Base-by-base conservation (phyloP, 805 yeast genomes). In the Candida khao-thaluensis region DNA sequence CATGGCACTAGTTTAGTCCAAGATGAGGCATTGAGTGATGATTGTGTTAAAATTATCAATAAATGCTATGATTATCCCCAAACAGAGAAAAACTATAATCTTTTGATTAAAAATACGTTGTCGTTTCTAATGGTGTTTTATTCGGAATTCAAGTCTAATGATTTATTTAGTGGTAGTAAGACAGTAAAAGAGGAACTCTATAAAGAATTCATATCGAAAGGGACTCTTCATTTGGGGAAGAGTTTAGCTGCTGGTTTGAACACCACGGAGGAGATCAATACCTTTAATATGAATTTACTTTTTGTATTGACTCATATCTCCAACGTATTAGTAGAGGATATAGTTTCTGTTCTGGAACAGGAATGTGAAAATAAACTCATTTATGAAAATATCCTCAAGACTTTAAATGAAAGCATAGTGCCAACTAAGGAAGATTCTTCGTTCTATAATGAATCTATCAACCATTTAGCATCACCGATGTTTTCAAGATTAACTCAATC, bases 1-100 rank as follows among this genome's bases (percentile, higher is more conserved):
- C 28, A 37, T 35, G 46, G 49, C 4, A 17, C 33, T 5, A 25
- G 31, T 27, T 37, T 42, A 32, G 40, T 45, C 1, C 40, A 42
- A 18, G 49, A 45, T 22, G 49, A 45, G 35, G 35, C 23, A 22
- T 43, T 41, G 26, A 28, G 42, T n/a, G 45, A 48, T 34, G 44
- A 42, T 28, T 41, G 47, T 30, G 27, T 45, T 12, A 32, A 21
- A 14, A 30, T 45, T 25, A 23, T 42, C 32, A 38, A 45, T 35
- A 17, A 27, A 24, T 24, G 29, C 39, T 14, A 25, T 15, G 7
- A 20, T 16, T 5, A 7, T 14, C 17, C 27, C 3, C 9, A 25
- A 25, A 15, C 22, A 6, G 30, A 14, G 3, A 5, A 7, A 11
- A 28, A 22, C 11, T 16, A 37, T 18, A 33, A 33, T n/a, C 30